Conservation (phyloP, 2,329 filamentous ascomycete species). For the Tolypocladium cylindrosporum region DNA sequence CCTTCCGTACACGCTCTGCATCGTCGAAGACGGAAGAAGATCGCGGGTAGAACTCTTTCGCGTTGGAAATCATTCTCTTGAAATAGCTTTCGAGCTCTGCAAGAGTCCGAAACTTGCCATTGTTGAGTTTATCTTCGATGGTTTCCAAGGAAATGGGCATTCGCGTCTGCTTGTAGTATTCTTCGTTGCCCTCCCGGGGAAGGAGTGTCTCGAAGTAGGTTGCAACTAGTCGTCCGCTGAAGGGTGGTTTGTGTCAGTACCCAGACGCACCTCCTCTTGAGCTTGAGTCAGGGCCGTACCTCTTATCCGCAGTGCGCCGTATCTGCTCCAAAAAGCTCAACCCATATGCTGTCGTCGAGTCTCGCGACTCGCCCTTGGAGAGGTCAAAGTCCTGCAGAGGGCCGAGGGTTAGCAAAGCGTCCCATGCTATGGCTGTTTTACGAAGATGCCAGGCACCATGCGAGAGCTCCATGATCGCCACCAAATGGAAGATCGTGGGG, state of each 20-base stretch:
- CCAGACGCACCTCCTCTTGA: background rate
- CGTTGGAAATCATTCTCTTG: slow-evolving; percentile 80
- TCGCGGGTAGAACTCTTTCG: slow-evolving; percentile 73
- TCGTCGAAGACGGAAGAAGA: slow-evolving; percentile 67
- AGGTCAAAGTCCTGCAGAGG: slow-evolving; percentile 32
- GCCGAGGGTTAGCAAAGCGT: background rate
- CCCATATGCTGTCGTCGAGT: slow-evolving; percentile 63
- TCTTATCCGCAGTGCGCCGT: slow-evolving; percentile 70
- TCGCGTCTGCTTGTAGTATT: slow-evolving; percentile 69
- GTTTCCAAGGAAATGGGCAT: slow-evolving; percentile 71
- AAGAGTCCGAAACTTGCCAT: slow-evolving; percentile 58
- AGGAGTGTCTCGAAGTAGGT: slow-evolving; percentile 66
- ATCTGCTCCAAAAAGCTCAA: slow-evolving; percentile 66
- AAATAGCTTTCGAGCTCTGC: slow-evolving; percentile 73
- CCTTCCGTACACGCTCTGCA: slow-evolving; percentile 78
- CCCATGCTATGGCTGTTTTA: background rate
- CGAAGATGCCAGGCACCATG: background rate
- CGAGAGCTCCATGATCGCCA: background rate
- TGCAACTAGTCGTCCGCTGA: slow-evolving; percentile 62
- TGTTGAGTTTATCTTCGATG: slow-evolving; percentile 65
- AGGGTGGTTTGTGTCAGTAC: slow-evolving; percentile 8
- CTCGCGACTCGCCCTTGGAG: slow-evolving; percentile 48
- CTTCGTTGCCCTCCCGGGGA: slow-evolving; percentile 50
- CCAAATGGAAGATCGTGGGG: background rate
- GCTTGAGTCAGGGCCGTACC: slow-evolving; percentile 38